A percentile compares a stretch with the other conserved stretches of the same genome.
Conservation (phyloP, 768 basidiomycete species). For the Porphyrellus cyaneotinctus region DNA sequence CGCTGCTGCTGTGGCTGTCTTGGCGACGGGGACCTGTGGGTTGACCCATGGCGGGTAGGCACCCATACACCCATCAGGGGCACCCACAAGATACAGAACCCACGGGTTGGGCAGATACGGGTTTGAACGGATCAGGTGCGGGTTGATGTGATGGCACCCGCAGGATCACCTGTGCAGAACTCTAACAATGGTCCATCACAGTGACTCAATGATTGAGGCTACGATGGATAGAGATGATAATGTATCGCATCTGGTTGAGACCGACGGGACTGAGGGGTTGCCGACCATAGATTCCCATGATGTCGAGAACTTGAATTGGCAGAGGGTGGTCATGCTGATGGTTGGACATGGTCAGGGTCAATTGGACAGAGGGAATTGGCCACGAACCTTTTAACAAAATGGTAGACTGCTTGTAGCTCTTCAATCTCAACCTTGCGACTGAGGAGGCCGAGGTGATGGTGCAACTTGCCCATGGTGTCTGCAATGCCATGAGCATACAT, state of each 20-base stretch:
- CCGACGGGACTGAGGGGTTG: conserved; percentile 56
- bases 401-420: conserved; percentile 83
- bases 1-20: too few species aligned
- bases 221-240: conserved; percentile 78
- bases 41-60: too few species aligned
- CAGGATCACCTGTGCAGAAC: too few species aligned
- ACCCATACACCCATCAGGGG: too few species aligned
- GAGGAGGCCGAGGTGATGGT: conserved; percentile 89
- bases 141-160: too few species aligned
- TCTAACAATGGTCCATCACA: conserved; percentile 82
- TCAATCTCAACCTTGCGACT: conserved; percentile 79
- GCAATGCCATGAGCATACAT: conserved; percentile 86
- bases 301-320: conserved; percentile 79
- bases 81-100: too few species aligned
- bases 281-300: conserved; percentile 96
- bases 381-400: conserved; percentile 88
- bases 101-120: too few species aligned
- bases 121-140: too few species aligned
- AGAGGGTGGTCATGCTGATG: conserved; percentile 81
- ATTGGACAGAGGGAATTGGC: not conserved
- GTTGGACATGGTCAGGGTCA: conserved; percentile 8
- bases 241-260: conserved; percentile 71
- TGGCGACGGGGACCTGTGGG: too few species aligned
- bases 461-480: conserved; percentile 85
- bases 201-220: conserved; percentile 69